phyloP scores from a whole-genome alignment of 2,329 filamentous ascomycete genomes.

The Venturia oleaginea region DNA sequence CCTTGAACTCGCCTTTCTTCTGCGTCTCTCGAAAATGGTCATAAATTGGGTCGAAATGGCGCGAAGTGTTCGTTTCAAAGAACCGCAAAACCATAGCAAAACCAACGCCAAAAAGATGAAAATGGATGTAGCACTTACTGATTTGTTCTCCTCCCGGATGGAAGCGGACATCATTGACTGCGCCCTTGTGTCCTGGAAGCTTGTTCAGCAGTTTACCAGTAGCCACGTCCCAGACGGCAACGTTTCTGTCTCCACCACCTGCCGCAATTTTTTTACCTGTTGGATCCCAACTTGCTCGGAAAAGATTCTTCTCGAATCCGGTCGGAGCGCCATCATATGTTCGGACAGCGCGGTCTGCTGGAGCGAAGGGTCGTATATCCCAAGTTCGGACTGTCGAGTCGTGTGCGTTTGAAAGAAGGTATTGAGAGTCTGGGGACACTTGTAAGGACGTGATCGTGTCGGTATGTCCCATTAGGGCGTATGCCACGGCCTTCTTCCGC shows the following conservation, averaged over 20 bases:
- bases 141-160: constrained; percentile 77
- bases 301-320: constrained; percentile 84
- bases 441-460: constrained; percentile 87
- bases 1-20: no score
- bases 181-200: constrained; percentile 87
- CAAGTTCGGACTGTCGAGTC: constrained; percentile 91
- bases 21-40: background rate
- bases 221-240: constrained; percentile 81
- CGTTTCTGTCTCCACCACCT: constrained; percentile 82
- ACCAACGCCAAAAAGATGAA: background rate
- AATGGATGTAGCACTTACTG: constrained; percentile 49
- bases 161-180: constrained; percentile 91
- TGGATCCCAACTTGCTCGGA: constrained; percentile 81
- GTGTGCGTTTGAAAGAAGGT: constrained; percentile 82
- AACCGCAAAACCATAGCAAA: background rate
- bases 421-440: constrained; percentile 89
- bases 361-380: constrained; percentile 93
- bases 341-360: constrained; percentile 71
- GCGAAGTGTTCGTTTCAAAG: background rate
- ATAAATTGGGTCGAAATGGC: background rate
- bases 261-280: constrained; percentile 80
- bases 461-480: constrained; percentile 79
- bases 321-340: constrained; percentile 88
- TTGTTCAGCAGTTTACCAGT: constrained; percentile 91
- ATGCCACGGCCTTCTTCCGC: constrained; percentile 79